Percentiles rank a stretch among this genome's conserved stretches.
phyloP scores from a whole-genome alignment of 106 monocot species.

The Acanthochlamys bracteata region DNA sequence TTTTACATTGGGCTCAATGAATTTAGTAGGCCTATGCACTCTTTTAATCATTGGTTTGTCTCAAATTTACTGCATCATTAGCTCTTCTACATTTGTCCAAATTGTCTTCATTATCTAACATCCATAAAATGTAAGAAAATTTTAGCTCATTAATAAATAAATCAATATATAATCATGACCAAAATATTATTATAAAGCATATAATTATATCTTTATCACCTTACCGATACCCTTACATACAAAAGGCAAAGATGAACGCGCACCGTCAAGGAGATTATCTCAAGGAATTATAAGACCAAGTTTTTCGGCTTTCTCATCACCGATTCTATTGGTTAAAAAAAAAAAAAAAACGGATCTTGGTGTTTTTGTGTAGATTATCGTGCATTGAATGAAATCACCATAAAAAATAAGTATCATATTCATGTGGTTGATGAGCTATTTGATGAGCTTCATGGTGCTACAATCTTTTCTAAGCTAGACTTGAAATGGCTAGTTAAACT shows the following conservation, averaged over 20 bases:
- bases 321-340: not conserved
- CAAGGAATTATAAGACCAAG: not conserved
- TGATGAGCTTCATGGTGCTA: not conserved
- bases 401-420: not conserved
- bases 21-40: too few species aligned
- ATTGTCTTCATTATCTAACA: too few species aligned
- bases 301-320: constrained; percentile 1
- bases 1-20: too few species aligned
- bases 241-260: not conserved
- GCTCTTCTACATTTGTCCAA: too few species aligned
- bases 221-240: not conserved
- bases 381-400: not conserved
- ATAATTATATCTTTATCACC: too few species aligned
- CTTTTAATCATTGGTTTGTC: too few species aligned
- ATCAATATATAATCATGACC: too few species aligned
- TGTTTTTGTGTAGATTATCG: constrained; percentile 2
- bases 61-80: too few species aligned
- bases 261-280: not conserved
- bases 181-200: too few species aligned
- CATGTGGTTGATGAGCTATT: not conserved
- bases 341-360: not conserved
- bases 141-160: too few species aligned
- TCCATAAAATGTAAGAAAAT: too few species aligned
- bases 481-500: not conserved
- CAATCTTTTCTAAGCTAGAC: not conserved